A percentile compares a stretch with the other conserved stretches of the same genome.
phyloP scores from a whole-genome alignment of 2,329 filamentous ascomycete species.

The Salinomyces thailandicus region DNA sequence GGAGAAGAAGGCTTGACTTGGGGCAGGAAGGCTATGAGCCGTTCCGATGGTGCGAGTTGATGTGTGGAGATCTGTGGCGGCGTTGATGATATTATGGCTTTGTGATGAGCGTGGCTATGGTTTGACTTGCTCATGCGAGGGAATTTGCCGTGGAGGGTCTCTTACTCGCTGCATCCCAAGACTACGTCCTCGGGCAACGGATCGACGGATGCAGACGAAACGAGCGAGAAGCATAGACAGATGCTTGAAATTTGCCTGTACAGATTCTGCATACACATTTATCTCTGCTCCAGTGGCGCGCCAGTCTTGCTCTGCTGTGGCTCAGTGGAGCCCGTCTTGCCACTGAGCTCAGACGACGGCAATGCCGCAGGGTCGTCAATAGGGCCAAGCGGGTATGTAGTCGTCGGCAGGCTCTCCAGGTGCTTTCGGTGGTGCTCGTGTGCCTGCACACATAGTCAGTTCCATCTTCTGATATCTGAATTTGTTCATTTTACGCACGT shows the following conservation, averaged over 20 bases:
- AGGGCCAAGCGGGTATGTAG: slow-evolving; percentile 59
- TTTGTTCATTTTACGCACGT: slow-evolving; percentile 58
- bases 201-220: too few relatives aligned
- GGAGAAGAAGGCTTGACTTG: slow-evolving; percentile 45
- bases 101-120: too few relatives aligned
- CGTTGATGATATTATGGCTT: too few relatives aligned
- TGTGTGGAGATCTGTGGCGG: too few relatives aligned
- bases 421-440: slow-evolving; percentile 79
- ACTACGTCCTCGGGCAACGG: too few relatives aligned
- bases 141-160: too few relatives aligned
- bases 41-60: neutral
- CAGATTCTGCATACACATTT: slow-evolving; percentile 13
- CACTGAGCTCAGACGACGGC: slow-evolving; percentile 32
- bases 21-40: neutral
- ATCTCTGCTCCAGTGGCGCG: slow-evolving; percentile 51
- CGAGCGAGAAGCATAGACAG: neutral
- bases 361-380: slow-evolving; percentile 50
- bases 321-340: slow-evolving; percentile 23
- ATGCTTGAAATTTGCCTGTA: too few relatives aligned
- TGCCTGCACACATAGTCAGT: too few relatives aligned
- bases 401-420: slow-evolving; percentile 69
- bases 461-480: neutral
- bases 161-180: too few relatives aligned
- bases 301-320: slow-evolving; percentile 46
- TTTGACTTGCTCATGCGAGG: too few relatives aligned